phyloP scores from a whole-genome alignment of 2,329 filamentous ascomycete species.

The Aspergillus sp. region DNA sequence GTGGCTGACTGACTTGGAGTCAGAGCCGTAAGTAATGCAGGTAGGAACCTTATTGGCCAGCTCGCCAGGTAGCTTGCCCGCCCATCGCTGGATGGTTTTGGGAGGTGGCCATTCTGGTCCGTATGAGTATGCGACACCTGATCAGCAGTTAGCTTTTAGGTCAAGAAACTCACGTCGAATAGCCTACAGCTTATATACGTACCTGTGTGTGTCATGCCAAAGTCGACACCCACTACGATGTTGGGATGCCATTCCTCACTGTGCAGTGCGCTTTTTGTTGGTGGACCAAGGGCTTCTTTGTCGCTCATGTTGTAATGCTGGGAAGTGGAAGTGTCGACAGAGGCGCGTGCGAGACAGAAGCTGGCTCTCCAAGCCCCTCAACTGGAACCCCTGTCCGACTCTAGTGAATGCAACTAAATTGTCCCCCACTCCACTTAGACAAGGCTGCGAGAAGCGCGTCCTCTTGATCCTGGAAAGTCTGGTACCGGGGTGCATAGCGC shows the following conservation, averaged over 20 bases:
- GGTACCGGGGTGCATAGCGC: too few relatives aligned
- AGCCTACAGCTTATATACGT: not conserved
- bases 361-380: not conserved
- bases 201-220: conserved; percentile 35
- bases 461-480: too few relatives aligned
- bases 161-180: too few relatives aligned
- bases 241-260: conserved; percentile 27
- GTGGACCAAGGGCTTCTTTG: conserved; percentile 1
- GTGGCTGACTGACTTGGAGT: conserved; percentile 14
- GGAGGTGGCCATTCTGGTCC: conserved; percentile 38
- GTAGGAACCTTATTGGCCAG: conserved; percentile 40
- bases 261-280: not conserved
- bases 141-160: not conserved
- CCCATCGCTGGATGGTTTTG: conserved; percentile 40
- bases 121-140: conserved; percentile 40
- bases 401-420: not conserved
- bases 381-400: not conserved
- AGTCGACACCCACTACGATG: conserved; percentile 31
- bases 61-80: conserved; percentile 32
- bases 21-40: conserved; percentile 28
- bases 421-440: too few relatives aligned
- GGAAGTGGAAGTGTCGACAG: too few relatives aligned
- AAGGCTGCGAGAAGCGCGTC: too few relatives aligned
- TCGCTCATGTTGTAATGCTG: not conserved
- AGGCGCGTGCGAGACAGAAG: too few relatives aligned